Evolutionary conservation across 192 early-diverging fungal genomes (phyloP), one percentile per base, ranked within the genome.

Genomic region (Lunasporangiospora selenospora): DNA sequence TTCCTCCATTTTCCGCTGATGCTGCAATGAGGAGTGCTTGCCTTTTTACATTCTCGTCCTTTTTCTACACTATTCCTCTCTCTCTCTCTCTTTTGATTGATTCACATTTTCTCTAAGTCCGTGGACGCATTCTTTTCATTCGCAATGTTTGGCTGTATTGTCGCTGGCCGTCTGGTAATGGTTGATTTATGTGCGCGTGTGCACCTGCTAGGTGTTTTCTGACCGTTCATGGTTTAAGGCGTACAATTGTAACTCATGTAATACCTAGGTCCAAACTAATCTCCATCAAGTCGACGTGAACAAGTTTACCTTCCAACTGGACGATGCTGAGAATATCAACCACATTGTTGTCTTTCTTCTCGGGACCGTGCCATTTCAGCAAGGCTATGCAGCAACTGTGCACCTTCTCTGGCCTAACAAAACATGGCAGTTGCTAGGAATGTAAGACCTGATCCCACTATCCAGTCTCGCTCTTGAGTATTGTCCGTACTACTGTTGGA

Each of bases 291-390:
- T 91, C 12, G 88, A 92, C 80, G 85, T 88, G 15, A 87, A 85
- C 70, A 90, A 95, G 76, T 98, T 92, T 75, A 84, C 94, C 12
- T 96, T 98, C 84, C 91, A 95, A 66, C 80, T 98, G 16, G 79
- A 87, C 2, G 93, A 97, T 45, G 90, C 95, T 2, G 81, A 84
- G 56, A 82, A 76, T 49, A 92, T 97, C 79, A 98, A 98, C 79
- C 96, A 98, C 79, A 88, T 97, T 32, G 93, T 96, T 4, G 94
- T 96, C 34, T 98, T 98, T 62, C 76, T 97, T 32, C 86, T 93
- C 4, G 96, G 95, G 3, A 88, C 85, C 1, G 64, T 86, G 24
- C 91, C 95, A 3, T 97, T 98, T 62, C 93, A 95, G 52, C 82
- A 89, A 11, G 95, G 95, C 2, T 94, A 78, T 76, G 96, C 90